Base-by-base conservation (phyloP, 108 stramenopile genomes). In the Nitzschia sp. region DNA sequence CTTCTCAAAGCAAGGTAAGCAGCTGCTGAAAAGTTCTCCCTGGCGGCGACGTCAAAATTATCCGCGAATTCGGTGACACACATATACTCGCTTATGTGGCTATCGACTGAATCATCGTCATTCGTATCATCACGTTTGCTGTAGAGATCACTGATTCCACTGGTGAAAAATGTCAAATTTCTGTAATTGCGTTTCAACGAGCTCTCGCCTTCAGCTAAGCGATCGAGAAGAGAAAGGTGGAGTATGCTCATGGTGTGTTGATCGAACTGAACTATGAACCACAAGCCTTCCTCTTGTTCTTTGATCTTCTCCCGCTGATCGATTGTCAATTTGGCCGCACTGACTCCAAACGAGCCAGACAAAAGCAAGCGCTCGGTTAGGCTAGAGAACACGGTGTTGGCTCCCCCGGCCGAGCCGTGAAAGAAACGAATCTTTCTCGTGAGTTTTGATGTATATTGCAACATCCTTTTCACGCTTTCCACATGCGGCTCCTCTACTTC, bases 221-320 rank as follows among this genome's bases (percentile, higher is more conserved):
- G 68, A 49, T 82, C 74, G 0, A 54, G 48, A 23, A 74, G 6
- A 17, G 79, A 72, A 30, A 88, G 66, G 57, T 81, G 82, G 27
- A 74, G 60, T 0, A 88, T 71, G 47, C 84, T 87, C 54, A 93
- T 74, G 9, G 84, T 84, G 47, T 87, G 60, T 54, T 78, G 78
- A 71, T 90, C 85, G 33, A 69, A 76, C 57, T 84, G 71, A 59
- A 87, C 70, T 9, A 90, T 34, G 53, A 90, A 93, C 89, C 89
- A 93, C 1, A 33, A 9, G 4, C 92, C 92, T 29, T 57, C 59
- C 30, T 70, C 76, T 19, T 63, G 31, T n/a, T 68, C 75, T 4
- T 58, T 59, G 18, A 88, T 79, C 13, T 33, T 55, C 30, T 47
- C 55, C 11, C 48, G 46, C 24, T 47, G 27, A 25, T 70, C 72